Conservation (phyloP, 441 rosid species). For the Gossypium gossypioides region DNA sequence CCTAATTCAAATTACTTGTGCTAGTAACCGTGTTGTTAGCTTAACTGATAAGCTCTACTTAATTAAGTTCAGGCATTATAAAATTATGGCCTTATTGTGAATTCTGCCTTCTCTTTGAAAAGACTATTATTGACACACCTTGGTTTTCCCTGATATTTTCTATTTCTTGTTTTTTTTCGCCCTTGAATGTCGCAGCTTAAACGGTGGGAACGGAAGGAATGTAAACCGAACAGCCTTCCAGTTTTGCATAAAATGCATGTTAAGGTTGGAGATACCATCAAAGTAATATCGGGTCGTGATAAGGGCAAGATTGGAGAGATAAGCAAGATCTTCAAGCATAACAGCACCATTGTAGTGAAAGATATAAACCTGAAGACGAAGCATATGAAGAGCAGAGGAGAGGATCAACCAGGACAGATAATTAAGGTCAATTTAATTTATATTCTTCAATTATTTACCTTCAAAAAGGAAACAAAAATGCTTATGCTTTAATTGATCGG, state of each 20-base stretch:
- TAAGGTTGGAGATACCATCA: conserved; percentile 74
- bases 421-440: conserved; percentile 43
- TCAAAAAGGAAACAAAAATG: neutral
- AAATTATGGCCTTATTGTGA: neutral
- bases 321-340: conserved; percentile 55
- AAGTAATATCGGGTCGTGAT: conserved; percentile 72
- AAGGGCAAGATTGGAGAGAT: conserved; percentile 84
- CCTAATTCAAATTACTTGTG: neutral
- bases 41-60: neutral
- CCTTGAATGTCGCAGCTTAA: conserved; percentile 44
- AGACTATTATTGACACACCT: neutral
- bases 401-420: conserved; percentile 80
- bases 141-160: conserved; percentile 4
- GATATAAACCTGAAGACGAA: conserved; percentile 83
- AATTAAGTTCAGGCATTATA: neutral
- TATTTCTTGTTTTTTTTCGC: neutral
- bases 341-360: conserved; percentile 60
- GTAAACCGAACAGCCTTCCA: conserved; percentile 89
- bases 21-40: conserved; percentile 3
- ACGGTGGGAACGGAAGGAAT: conserved; percentile 79
- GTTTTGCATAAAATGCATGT: conserved; percentile 82
- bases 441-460: neutral
- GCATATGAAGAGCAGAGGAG: conserved; percentile 80
- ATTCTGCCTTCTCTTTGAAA: neutral
- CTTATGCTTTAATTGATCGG: neutral